Evolutionary conservation across 352 stramenopile genomes (phyloP), one percentile per base, ranked within the genome.

Genomic region (Phytophthora capsici): DNA sequence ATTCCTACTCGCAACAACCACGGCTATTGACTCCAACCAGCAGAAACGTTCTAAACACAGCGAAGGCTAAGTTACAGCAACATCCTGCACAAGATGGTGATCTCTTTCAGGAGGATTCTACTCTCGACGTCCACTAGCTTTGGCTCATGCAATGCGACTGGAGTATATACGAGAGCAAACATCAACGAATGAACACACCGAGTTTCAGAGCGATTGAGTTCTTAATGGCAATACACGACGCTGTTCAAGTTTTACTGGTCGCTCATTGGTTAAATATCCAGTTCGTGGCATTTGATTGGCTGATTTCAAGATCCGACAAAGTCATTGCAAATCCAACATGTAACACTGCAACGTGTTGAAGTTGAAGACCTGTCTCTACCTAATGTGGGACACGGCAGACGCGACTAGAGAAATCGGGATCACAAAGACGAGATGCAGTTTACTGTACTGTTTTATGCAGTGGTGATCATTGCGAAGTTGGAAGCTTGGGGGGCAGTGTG

Each of bases 321-420:
- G 17, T 37, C 8, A 28, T 20, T 48, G 50, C 23, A 57, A 57
- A 48, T 48, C 37, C 7, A 56, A 56, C 43, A 40, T 45, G 40
- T 53, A 61, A 47, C 53, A 47, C 53, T 61, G 13, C 53, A 61
- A 46, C 53, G 7, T 14, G 41, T 53, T 61, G 28, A 53, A 61
- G 53, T 61, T 61, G 19, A 9, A 40, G 4, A 52, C 41, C 4
- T 40, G 4, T 20, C 36, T 36, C 37, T 16, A 30, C 38, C n/a
- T n/a, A 6, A 12, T 3, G 41, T 50, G 40, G 12, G 52, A 44
- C 51, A 23, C 41, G 51, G 13, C 51, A 28, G 25, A n/a, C n/a
- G n/a, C n/a, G n/a, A n/a, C n/a, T n/a, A n/a, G n/a, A n/a, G n/a
- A n/a, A n/a, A n/a, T n/a, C n/a, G n/a, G n/a, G n/a, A n/a, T 28